Evolutionary conservation across 768 basidiomycete genomes (phyloP), one percentile per base, ranked within the genome.

Genomic region (Tulasnella sp.): DNA sequence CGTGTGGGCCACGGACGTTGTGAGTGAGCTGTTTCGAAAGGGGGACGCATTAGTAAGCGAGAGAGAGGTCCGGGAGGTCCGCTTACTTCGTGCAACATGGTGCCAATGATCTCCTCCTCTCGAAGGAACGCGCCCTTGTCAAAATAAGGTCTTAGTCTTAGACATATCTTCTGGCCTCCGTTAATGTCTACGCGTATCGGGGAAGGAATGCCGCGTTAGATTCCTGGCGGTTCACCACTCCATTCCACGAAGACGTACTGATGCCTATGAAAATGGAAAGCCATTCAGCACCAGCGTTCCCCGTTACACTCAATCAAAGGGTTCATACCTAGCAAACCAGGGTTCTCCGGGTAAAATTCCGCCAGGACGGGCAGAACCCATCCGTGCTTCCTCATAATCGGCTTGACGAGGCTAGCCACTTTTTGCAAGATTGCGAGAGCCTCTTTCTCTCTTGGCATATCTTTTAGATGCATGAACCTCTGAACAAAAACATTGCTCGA

Each of bases 81-180:
- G 79, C 85, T 80, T 80, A 92, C 94, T 87, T 98, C 95, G 82
- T 97, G 96, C 20, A 98, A 87, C 95, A 97, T 94, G 0, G 93
- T 93, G 74, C 89, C 86, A 1, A 97, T 86, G 4, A 98, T 86
- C 18, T 92, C 88, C 74, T 92, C 91, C 81, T 93, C 90, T 26
- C 92, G 90, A 78, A 89, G 88, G 82, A 96, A 95, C 0, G 90
- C 89, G 82, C 90, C 89, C 0, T 90, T 88, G 26, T 88, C 87
- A 80, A 88, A 88, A 15, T 90, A 85, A 16, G 91, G 95, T 18
- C 96, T 89, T 26, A 99, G 85, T 39, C 96, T 88, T 26, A 99
- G 82, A 29, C 93, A 88, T 73, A 99, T 97, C 86, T 94, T 89
- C 82, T 92, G 84, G 0, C 96, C 96, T 23, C 85, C 86, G 79